Base-by-base conservation (phyloP, 139 green algal genomes). In the Protoeuglena noctilucae region DNA sequence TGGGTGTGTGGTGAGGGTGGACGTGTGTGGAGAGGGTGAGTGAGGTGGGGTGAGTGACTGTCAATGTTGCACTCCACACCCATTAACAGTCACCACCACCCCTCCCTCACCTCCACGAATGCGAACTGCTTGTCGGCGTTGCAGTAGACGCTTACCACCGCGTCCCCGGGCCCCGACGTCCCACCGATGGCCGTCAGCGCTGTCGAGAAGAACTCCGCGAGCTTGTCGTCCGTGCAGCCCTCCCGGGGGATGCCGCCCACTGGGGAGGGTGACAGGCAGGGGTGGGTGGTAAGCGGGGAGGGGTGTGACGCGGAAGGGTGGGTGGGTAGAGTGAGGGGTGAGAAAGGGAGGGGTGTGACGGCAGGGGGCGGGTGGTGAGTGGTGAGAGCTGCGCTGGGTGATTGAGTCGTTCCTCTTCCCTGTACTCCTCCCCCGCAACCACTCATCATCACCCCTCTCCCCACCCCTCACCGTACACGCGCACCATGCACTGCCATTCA, bases 91-190 rank as follows among this genome's bases (percentile, higher is more conserved):
- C 21, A n/a, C 28, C 7, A 14, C 61, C 6, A 61, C 86, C 81
- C 79, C 67, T 81, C 89, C n/a, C 84, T 61, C 58, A 95, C 82
- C 74, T 98, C 90, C 47, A 96, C 86, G 75, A 98, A 98, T 0
- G 84, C 78, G 63, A 95, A 97, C 65, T 93, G 91, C 71, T 94
- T 94, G 67, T 97, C 92, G 27, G 82, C 70, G 73, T 99, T 97
- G 68, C 95, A 86, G 79, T 97, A 97, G 7, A 97, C 87, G 53
- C 96, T 95, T 24, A 97, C 73, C 7, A 96, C 88, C 23, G 73
- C 76, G 75, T 58, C 86, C 49, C 29, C 83, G 84, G 83, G 73
- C 63, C 60, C 4, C 1, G 77, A 88, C 50, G 85, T 93, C 24
- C 90, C 90, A n/a, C 87, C 88, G 3, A 98, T 67, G 14, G 88